Evolutionary conservation across 2,329 filamentous ascomycete species (phyloP).

Genomic region (Penicillium sp.): DNA sequence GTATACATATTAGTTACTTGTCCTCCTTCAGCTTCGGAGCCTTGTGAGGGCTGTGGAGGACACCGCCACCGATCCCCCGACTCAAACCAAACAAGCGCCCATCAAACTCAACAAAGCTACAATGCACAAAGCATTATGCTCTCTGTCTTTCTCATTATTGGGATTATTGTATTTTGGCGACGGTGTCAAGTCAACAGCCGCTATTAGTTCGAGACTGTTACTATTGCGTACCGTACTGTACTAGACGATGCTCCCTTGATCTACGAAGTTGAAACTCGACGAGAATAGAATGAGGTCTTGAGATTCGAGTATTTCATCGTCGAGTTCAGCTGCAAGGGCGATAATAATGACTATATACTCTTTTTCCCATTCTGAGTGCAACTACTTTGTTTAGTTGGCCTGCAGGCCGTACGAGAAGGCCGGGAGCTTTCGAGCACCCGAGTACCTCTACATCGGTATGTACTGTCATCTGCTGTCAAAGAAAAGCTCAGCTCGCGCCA

Average conservation of each 20-base stretch:
- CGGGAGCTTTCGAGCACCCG: not conserved
- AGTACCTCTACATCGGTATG: not conserved
- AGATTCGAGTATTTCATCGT: not conserved
- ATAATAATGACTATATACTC: conserved; percentile 5
- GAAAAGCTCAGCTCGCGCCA: not conserved
- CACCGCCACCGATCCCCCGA: not conserved
- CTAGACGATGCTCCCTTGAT: not conserved
- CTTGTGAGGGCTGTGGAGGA: not conserved
- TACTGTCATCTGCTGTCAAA: not conserved
- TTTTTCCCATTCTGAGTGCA: not conserved
- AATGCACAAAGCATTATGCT: not conserved
- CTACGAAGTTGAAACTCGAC: not conserved
- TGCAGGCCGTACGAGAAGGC: not conserved
- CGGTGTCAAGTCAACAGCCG: not conserved
- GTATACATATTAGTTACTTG: not conserved
- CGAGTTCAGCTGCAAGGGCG: conserved; percentile 5
- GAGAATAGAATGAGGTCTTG: not conserved
- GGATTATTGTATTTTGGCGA: not conserved
- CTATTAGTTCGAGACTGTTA: not conserved
- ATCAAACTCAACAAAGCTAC: not conserved
- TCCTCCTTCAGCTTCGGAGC: not conserved
- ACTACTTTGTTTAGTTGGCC: conserved; percentile 2
- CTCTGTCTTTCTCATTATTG: not conserved
- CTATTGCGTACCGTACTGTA: not conserved
- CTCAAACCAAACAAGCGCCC: not conserved